phyloP scores from a whole-genome alignment of 108 stramenopile genomes.

The Mediolabrus comicus region DNA sequence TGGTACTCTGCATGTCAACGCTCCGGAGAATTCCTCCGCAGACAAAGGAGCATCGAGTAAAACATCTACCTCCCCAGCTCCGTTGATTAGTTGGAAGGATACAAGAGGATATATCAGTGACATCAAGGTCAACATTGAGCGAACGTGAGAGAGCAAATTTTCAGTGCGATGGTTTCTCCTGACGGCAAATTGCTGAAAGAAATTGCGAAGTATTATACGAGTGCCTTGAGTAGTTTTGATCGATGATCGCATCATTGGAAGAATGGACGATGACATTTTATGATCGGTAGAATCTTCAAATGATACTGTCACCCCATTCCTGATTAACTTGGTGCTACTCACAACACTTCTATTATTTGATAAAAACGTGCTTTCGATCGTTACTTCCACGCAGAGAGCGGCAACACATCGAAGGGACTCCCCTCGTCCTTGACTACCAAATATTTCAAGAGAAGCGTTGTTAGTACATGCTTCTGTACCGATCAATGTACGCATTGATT shows the following conservation, averaged over 20 bases:
- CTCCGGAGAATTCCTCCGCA: not conserved
- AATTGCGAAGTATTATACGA: slow-evolving; percentile 9
- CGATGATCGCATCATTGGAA: not conserved
- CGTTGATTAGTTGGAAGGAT: slow-evolving; percentile 14
- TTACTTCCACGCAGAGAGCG: slow-evolving; percentile 29
- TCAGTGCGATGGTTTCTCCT: slow-evolving; percentile 11
- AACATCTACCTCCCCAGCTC: not conserved
- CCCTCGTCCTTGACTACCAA: slow-evolving; percentile 6
- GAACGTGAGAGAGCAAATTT: slow-evolving; percentile 3
- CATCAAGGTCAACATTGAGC: slow-evolving; percentile 3
- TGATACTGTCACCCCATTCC: slow-evolving; percentile 18
- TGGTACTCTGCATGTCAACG: slow-evolving; percentile 4
- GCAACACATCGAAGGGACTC: slow-evolving; percentile 30
- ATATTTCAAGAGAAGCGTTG: not conserved
- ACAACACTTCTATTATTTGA: not conserved
- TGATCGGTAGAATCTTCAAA: slow-evolving; percentile 10
- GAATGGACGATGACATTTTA: not conserved
- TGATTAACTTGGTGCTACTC: slow-evolving; percentile 15
- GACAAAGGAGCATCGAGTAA: not conserved
- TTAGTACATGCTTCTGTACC: slow-evolving; percentile 41
- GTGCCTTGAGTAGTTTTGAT: slow-evolving; percentile 10
- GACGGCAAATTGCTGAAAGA: slow-evolving; percentile 31
- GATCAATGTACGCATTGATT: slow-evolving; percentile 21
- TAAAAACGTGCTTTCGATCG: slow-evolving; percentile 16
- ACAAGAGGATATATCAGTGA: slow-evolving; percentile 23